phyloP scores from a whole-genome alignment of 768 basidiomycete genomes.

The Suillus paluster region DNA sequence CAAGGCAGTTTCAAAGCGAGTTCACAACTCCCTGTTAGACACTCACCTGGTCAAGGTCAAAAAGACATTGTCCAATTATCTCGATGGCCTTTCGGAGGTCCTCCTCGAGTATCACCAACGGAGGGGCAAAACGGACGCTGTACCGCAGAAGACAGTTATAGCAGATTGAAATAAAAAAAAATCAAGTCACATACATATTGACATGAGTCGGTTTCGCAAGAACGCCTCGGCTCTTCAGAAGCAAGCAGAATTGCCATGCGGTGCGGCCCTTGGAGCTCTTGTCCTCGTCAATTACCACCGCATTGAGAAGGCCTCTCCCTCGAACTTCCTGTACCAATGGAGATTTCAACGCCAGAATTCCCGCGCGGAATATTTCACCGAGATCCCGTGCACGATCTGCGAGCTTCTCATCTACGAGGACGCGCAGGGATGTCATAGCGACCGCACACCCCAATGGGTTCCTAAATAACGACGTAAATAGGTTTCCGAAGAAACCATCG shows the following conservation, averaged over 20 bases:
- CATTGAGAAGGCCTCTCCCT: slow-evolving; percentile 89
- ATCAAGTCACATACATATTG: slow-evolving; percentile 71
- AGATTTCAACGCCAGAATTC: slow-evolving; percentile 60
- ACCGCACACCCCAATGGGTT: slow-evolving; percentile 98
- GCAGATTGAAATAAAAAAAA: background rate
- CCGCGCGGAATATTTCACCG: slow-evolving; percentile 80
- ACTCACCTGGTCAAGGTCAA: slow-evolving; percentile 79
- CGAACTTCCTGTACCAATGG: slow-evolving; percentile 81
- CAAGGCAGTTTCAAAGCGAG: background rate
- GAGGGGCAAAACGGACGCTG: slow-evolving; percentile 96
- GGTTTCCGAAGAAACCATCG: background rate
- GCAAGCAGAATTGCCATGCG: slow-evolving; percentile 94
- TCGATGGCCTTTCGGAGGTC: slow-evolving; percentile 76
- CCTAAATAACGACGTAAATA: slow-evolving; percentile 39
- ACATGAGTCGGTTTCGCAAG: slow-evolving; percentile 96
- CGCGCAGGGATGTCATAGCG: slow-evolving; percentile 87
- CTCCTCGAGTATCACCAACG: slow-evolving; percentile 89
- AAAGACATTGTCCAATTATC: slow-evolving; percentile 76
- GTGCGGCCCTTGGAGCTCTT: slow-evolving; percentile 77
- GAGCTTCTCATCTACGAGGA: slow-evolving; percentile 88
- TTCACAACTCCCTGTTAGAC: background rate
- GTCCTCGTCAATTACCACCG: slow-evolving; percentile 88
- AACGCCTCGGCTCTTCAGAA: slow-evolving; percentile 89
- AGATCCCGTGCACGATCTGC: slow-evolving; percentile 78
- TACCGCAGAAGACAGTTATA: slow-evolving; percentile 8